Evolutionary conservation across 192 early-diverging fungal genomes (phyloP), one percentile per base, ranked within the genome.

Genomic region (Dissophora globulifera): DNA sequence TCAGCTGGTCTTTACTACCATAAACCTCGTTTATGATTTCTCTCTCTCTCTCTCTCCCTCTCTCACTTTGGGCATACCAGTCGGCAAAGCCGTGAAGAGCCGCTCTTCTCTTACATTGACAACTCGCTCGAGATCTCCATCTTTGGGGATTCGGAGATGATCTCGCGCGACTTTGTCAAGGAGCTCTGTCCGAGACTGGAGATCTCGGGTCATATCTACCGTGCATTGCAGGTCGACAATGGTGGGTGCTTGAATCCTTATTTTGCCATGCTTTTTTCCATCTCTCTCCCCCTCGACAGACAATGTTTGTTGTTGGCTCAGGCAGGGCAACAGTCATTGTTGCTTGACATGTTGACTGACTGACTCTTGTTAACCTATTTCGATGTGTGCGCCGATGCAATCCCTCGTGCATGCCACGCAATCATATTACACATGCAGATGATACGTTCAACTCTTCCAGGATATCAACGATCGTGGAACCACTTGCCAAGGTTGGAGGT

Each of bases 101-200:
- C 79, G 17, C 84, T 92, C 60, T 92, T 92, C 58, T 84, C 81
- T 17, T 87, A 82, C 70, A 91, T 89, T 17, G 90, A 92, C 53
- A 92, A 91, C 71, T 79, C 88, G 5, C 82, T 87, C 50, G 90
- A 92, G 55, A 83, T 92, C 0, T 90, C 89, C 15, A 88, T 92
- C 62, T 81, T 92, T 42, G 88, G 87, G 2, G 86, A 88, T 43
- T 57, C 81, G 4, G 79, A 83, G 1, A 74, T 81, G 0, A 85
- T 90, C 52, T 70, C 78, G 10, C 55, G 78, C 0, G 87, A 91
- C 20, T 92, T 91, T 61, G 41, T 31, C 2, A 65, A 67, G 46
- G 50, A 54, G 9, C 42, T 76, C 23, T 76, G 71, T 31, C 71
- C 62, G 3, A 56, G 71, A 7, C 42, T 76, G 2, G 71, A 76